Evolutionary conservation across 805 yeast genomes (phyloP).

Genomic region (Lachancea sp.): DNA sequence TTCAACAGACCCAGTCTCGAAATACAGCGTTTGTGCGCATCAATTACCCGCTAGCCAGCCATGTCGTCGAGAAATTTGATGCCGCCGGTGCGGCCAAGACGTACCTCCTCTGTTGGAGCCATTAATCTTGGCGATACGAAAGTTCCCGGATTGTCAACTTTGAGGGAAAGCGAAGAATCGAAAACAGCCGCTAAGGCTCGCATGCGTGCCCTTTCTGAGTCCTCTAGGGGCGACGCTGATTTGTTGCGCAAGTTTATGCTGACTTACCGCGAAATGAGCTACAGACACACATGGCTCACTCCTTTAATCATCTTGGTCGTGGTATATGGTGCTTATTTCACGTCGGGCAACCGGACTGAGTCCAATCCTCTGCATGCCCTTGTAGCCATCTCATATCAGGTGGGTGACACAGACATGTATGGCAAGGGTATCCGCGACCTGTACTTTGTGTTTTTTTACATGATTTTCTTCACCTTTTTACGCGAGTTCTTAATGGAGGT

Average conservation of each 20-base stretch:
- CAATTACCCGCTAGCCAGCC: background rate
- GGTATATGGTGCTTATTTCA: slow-evolving; percentile 40
- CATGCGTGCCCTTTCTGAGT: slow-evolving; percentile 28
- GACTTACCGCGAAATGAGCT: slow-evolving; percentile 52
- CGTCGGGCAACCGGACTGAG: slow-evolving; percentile 51
- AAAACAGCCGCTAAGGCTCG: slow-evolving; percentile 37
- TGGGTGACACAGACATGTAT: slow-evolving; percentile 56
- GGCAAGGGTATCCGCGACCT: slow-evolving; percentile 87
- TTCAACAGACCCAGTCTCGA: background rate
- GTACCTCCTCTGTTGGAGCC: slow-evolving; percentile 70
- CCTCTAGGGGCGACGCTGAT: slow-evolving; percentile 43
- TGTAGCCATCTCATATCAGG: slow-evolving; percentile 57
- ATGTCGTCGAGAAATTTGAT: slow-evolving; percentile 6
- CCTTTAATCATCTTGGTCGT: slow-evolving; percentile 47
- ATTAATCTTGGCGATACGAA: slow-evolving; percentile 66
- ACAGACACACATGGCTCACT: slow-evolving; percentile 62
- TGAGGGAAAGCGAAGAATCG: slow-evolving; percentile 43
- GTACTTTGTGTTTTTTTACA: slow-evolving; percentile 68
- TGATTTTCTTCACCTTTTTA: slow-evolving; percentile 80
- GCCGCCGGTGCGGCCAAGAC: slow-evolving; percentile 29
- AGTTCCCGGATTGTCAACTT: slow-evolving; percentile 62
- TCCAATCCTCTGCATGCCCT: slow-evolving; percentile 59
- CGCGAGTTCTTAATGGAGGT: slow-evolving; percentile 89
- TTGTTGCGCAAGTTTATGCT: slow-evolving; percentile 49
- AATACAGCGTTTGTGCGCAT: background rate